Conservation (phyloP, 2,329 filamentous ascomycete species). For the Colletotrichum nymphaeae region DNA sequence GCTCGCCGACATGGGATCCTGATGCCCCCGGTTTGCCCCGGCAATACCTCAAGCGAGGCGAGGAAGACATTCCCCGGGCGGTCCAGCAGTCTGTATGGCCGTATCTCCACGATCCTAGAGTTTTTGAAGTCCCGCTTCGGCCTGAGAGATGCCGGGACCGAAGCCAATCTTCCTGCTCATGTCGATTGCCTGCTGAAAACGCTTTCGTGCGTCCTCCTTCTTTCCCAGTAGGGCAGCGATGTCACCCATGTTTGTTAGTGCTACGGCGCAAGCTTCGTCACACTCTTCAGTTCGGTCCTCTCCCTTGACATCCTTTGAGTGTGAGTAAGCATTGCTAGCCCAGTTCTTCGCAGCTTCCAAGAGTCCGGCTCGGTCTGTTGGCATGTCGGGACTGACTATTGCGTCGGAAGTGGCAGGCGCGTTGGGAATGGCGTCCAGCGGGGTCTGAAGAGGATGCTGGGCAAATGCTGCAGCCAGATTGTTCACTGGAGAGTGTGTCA, state of each 20-base stretch:
- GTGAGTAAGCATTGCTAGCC: constrained; percentile 80
- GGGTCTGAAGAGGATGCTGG: constrained; percentile 66
- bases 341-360: constrained; percentile 80
- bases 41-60: background rate
- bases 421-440: constrained; percentile 28
- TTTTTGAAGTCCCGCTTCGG: constrained; percentile 58
- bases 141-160: constrained; percentile 61
- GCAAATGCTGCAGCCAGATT: constrained; percentile 81
- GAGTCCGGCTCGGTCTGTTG: constrained; percentile 66
- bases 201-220: constrained; percentile 70
- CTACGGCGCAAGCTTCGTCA: constrained; percentile 83
- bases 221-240: constrained; percentile 82
- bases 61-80: background rate
- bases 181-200: constrained; percentile 75
- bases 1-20: background rate
- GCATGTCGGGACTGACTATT: constrained; percentile 40
- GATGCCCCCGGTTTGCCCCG: background rate
- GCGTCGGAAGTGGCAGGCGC: constrained; percentile 25
- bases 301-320: constrained; percentile 73
- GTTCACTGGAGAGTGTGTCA: constrained; percentile 68
- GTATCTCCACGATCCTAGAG: constrained; percentile 7
- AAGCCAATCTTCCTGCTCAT: constrained; percentile 68
- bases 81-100: background rate
- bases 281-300: constrained; percentile 81
- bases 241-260: constrained; percentile 88